Percentiles rank a stretch among this genome's conserved stretches.
phyloP scores from a whole-genome alignment of 768 basidiomycete genomes.

The Rhodotorula taiwanensis region DNA sequence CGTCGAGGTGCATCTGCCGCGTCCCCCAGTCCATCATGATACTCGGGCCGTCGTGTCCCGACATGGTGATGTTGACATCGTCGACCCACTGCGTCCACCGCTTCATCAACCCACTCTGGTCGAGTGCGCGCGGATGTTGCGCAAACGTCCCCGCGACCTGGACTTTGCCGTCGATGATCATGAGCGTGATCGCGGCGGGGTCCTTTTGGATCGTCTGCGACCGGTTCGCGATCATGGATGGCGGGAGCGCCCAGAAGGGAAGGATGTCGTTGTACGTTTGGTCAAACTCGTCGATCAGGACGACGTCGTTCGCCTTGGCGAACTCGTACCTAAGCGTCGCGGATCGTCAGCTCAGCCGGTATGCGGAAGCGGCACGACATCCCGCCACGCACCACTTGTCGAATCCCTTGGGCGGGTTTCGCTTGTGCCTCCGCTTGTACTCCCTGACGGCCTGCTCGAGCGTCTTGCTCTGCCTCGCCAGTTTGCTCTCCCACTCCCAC shows the following conservation, averaged over 20 bases:
- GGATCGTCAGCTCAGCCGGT: background rate
- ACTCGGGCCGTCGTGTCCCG: constrained; percentile 40
- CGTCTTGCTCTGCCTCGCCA: constrained; percentile 70
- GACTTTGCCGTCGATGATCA: constrained; percentile 29
- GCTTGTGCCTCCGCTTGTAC: constrained; percentile 66
- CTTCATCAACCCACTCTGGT: constrained; percentile 38
- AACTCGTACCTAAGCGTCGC: constrained; percentile 51
- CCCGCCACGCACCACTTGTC: constrained; percentile 62
- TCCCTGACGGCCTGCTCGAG: constrained; percentile 70
- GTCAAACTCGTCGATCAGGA: constrained; percentile 51
- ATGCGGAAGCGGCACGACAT: too few species aligned
- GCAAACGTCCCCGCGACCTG: constrained; percentile 32
- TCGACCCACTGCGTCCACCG: constrained; percentile 33
- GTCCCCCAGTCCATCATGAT: constrained; percentile 36
- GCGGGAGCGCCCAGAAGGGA: constrained; percentile 34
- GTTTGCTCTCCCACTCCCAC: constrained; percentile 56
- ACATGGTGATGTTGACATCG: constrained; percentile 41
- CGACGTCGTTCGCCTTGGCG: constrained; percentile 61
- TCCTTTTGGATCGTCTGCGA: constrained; percentile 18
- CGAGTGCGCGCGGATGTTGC: constrained; percentile 33
- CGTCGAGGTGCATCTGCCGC: constrained; percentile 17
- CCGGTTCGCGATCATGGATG: constrained; percentile 21
- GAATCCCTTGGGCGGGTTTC: constrained; percentile 81
- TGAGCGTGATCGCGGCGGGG: constrained; percentile 31
- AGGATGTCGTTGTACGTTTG: constrained; percentile 37